Conservation (phyloP, 1,139 yeast species). For the Suhomyces bolitotheri region DNA sequence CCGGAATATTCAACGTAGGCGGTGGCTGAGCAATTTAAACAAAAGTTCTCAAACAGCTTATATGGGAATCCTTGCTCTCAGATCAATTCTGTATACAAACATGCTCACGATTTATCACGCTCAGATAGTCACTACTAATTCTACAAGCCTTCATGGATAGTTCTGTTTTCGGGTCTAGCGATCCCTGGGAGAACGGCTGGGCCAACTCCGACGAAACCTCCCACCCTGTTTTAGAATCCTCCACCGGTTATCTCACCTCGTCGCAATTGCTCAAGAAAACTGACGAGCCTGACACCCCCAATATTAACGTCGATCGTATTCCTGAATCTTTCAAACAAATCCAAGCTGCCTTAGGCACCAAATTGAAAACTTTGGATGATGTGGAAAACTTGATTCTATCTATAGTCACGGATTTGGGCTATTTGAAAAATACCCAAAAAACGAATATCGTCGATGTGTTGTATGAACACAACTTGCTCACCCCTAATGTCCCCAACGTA, state of each 20-base stretch:
- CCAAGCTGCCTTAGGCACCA: constrained; percentile 21
- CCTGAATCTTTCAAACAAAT: constrained; percentile 29
- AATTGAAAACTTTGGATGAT: constrained; percentile 29
- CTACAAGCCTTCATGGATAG: constrained; percentile 17
- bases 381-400: constrained; percentile 33
- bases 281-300: constrained; percentile 12
- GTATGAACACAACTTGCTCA: constrained; percentile 40
- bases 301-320: constrained; percentile 12
- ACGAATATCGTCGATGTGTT: constrained; percentile 36
- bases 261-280: constrained; percentile 25
- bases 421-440: constrained; percentile 35
- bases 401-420: constrained; percentile 29
- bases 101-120: no score
- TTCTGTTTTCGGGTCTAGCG: constrained; percentile 30
- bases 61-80: no score
- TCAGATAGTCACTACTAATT: no score
- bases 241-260: constrained; percentile 24
- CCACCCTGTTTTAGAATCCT: constrained; percentile 5
- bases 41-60: no score
- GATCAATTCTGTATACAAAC: not conserved
- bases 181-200: constrained; percentile 51
- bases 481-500: constrained; percentile 30
- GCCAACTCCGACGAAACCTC: constrained; percentile 18
- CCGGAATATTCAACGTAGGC: no score
- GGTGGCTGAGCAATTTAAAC: no score